Percentiles rank a stretch among this genome's conserved stretches.
Evolutionary conservation across 768 basidiomycete species (phyloP).

Genomic region (Tulasnella sp.): DNA sequence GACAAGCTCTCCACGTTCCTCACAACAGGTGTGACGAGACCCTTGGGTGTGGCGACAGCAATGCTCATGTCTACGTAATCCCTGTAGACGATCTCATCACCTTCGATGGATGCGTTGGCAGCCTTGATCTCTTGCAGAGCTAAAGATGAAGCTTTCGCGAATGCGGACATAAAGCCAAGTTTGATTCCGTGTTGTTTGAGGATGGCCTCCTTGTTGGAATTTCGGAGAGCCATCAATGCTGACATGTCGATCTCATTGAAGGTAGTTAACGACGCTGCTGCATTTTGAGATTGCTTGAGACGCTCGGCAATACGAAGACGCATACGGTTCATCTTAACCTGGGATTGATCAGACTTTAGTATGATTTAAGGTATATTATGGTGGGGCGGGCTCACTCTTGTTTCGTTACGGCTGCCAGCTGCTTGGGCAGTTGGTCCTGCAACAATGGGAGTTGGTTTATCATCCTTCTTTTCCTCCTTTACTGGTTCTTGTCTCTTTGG

Average conservation of each 20-base stretch:
- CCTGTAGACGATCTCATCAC: constrained; percentile 36
- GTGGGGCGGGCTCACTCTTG: constrained; percentile 42
- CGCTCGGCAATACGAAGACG: constrained; percentile 92
- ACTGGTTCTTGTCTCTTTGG: constrained; percentile 15
- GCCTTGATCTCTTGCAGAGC: constrained; percentile 85
- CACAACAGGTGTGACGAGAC: constrained; percentile 90
- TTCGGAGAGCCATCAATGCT: constrained; percentile 81
- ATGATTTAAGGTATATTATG: not conserved
- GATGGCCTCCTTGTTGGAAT: constrained; percentile 83
- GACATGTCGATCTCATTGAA: constrained; percentile 99
- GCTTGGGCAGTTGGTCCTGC: constrained; percentile 28
- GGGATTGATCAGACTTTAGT: not conserved
- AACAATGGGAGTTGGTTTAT: constrained; percentile 28
- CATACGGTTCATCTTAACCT: constrained; percentile 99
- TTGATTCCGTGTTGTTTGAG: constrained; percentile 90
- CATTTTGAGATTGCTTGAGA: constrained; percentile 94
- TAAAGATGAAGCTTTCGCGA: constrained; percentile 72
- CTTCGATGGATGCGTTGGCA: constrained; percentile 87
- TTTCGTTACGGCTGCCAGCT: constrained; percentile 63
- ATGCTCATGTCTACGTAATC: constrained; percentile 91
- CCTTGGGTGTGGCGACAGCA: constrained; percentile 95
- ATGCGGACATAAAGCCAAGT: constrained; percentile 96
- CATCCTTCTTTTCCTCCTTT: constrained; percentile 26
- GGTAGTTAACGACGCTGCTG: constrained; percentile 90
- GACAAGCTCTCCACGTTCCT: constrained; percentile 78